Percentiles rank a stretch among this genome's conserved stretches.
Conservation (phyloP, 257 asterid species). For the Solanum sejunctum region DNA sequence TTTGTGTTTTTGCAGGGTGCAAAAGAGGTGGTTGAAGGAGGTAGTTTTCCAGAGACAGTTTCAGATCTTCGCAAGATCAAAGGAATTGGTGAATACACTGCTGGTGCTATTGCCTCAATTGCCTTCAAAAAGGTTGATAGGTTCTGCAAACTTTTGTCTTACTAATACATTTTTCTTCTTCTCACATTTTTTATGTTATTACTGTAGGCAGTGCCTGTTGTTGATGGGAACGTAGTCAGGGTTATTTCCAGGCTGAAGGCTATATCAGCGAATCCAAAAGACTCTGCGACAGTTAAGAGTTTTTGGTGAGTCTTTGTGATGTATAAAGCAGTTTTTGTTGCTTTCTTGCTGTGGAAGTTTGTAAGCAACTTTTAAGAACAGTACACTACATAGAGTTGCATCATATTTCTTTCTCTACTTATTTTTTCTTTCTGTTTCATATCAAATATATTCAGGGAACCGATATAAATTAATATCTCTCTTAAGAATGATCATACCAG, state of each 20-base stretch:
- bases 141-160: neutral
- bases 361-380: neutral
- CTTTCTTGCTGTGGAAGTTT: neutral
- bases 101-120: constrained; percentile 95
- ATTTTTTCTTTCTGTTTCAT: neutral
- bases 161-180: neutral
- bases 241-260: constrained; percentile 82
- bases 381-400: neutral
- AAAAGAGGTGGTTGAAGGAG: constrained; percentile 74
- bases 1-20: constrained; percentile 52
- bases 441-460: neutral
- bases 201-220: constrained; percentile 83
- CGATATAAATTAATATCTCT: neutral
- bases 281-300: constrained; percentile 43
- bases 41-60: constrained; percentile 71
- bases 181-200: constrained; percentile 2
- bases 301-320: constrained; percentile 46
- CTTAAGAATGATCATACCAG: neutral
- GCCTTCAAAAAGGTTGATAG: constrained; percentile 73
- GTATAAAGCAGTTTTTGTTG: neutral
- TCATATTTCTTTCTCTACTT: neutral
- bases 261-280: constrained; percentile 81
- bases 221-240: constrained; percentile 91
- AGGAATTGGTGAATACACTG: constrained; percentile 93
- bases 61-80: constrained; percentile 59